Percentiles rank a stretch among this genome's conserved stretches.
These are phyloP conservation scores for Kernera saxatilis DNA, from an alignment of 345 rosid genomes.

Conservation along the genomic window DNA sequence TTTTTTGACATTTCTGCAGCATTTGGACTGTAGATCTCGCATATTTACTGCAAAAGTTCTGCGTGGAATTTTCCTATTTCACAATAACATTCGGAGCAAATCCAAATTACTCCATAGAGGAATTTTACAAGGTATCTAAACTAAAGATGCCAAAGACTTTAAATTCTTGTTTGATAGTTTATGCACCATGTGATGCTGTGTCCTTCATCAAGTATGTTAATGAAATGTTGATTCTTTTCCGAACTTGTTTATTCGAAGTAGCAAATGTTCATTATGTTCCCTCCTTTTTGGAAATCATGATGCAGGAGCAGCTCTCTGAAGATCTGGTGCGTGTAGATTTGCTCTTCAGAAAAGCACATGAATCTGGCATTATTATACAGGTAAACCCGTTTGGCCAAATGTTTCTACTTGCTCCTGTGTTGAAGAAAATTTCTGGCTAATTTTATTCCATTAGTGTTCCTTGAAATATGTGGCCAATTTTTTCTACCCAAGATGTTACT, in stretches of 20 bases:
- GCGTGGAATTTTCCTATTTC: constrained; percentile 72
- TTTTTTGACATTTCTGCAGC: constrained; percentile 44
- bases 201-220: not conserved
- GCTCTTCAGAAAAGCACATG: constrained; percentile 67
- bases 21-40: constrained; percentile 95
- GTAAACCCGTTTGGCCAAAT: constrained; percentile 36
- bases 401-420: not conserved
- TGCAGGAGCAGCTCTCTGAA: constrained; percentile 83
- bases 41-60: constrained; percentile 64
- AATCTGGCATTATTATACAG: constrained; percentile 67
- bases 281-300: not conserved
- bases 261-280: not conserved
- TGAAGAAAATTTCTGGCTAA: not conserved
- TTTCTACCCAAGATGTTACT: not conserved
- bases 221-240: not conserved
- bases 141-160: not conserved
- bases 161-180: constrained; percentile 8
- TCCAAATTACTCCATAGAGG: constrained; percentile 77
- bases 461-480: not conserved
- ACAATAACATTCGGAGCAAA: constrained; percentile 90
- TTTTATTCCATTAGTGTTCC: not conserved
- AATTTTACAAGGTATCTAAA: constrained; percentile 68
- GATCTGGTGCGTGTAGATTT: constrained; percentile 82
- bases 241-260: not conserved
- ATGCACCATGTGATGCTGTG: not conserved